Evolutionary conservation across 108 stramenopile genomes (phyloP).

Genomic region (Conticribra weissflogii): DNA sequence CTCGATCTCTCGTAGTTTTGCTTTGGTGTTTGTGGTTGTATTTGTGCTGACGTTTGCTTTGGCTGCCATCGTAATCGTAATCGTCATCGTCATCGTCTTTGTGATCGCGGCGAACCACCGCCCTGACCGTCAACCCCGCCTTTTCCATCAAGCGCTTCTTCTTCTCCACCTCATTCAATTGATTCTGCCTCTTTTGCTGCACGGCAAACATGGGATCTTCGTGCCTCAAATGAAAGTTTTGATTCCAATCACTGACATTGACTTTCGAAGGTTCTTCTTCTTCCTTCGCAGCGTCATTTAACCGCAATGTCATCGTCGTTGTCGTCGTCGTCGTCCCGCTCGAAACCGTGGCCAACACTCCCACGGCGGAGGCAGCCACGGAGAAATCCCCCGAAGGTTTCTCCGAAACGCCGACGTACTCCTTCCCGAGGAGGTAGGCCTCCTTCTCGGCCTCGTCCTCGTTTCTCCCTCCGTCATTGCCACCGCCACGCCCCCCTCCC

Average conservation of each 20-base stretch:
- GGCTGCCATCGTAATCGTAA: neutral
- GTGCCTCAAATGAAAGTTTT: constrained; percentile 70
- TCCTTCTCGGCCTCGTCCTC: constrained; percentile 79
- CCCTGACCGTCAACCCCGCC: constrained; percentile 50
- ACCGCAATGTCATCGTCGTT: constrained; percentile 1
- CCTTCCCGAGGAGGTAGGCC: constrained; percentile 92
- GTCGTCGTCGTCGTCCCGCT: constrained; percentile 21
- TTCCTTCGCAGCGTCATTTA: neutral
- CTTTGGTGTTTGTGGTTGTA: neutral
- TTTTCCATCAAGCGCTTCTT: constrained; percentile 64
- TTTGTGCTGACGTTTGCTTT: neutral
- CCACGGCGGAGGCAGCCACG: constrained; percentile 59
- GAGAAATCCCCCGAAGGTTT: constrained; percentile 62
- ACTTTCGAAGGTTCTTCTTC: neutral
- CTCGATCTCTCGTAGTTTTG: too few species aligned
- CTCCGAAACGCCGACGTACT: constrained; percentile 59
- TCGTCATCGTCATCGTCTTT: neutral
- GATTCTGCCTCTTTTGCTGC: constrained; percentile 50
- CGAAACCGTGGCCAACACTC: constrained; percentile 59
- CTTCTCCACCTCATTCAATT: constrained; percentile 57
- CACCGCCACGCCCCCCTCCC: constrained; percentile 14
- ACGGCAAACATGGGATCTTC: constrained; percentile 90
- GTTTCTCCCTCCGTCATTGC: constrained; percentile 21
- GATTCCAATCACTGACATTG: constrained; percentile 57
- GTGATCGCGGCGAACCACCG: neutral